Evolutionary conservation across 2,329 filamentous ascomycete genomes (phyloP), one percentile per base, ranked within the genome.

Genomic region (Trichoderma brevicompactum): DNA sequence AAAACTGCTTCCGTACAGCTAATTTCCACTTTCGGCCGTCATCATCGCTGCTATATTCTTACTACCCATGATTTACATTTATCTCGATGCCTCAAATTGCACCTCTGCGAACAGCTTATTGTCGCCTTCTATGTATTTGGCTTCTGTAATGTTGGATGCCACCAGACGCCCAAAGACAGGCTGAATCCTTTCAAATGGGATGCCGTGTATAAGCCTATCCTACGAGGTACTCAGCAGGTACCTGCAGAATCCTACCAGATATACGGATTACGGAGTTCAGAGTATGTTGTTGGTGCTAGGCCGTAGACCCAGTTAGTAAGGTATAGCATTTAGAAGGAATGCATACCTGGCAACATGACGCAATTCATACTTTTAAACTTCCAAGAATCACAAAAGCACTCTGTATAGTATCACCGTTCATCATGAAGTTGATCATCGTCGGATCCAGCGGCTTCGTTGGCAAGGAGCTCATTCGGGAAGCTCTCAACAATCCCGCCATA

Each of bases 401-500:
- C 7, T 19, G 40, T 3, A 6, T 1, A 2, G 6, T 2, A 36
- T 15, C 34, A n/a, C 17, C 12, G 2, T 1, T 12, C 55, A 43
- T 6, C 36, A 82, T 82, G 80, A 82, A 81, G 66, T 70, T 82
- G 46, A 75, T 82, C 28, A 70, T 82, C 15, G 72, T 76, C 10
- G 80, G 80, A 2, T 76, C 79, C 4, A 80, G 76, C 0, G 80
- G 80, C 61, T 79, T 77, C 46, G 73, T 82, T 2, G 81, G 73
- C 43, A 74, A 69, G 41, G 81, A 82, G 61, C 66, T 83, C 32
- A 68, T 83, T 52, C 79, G 79, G 12, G 80, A 82, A 60, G 77
- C 77, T 23, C 70, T 82, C 6, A 69, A 67, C 4, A 70, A 71
- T 36, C 73, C 75, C 0, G 67, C 72, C 6, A 73, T 83, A 61